phyloP scores from a whole-genome alignment of 768 basidiomycete species.

The Suillus subluteus region DNA sequence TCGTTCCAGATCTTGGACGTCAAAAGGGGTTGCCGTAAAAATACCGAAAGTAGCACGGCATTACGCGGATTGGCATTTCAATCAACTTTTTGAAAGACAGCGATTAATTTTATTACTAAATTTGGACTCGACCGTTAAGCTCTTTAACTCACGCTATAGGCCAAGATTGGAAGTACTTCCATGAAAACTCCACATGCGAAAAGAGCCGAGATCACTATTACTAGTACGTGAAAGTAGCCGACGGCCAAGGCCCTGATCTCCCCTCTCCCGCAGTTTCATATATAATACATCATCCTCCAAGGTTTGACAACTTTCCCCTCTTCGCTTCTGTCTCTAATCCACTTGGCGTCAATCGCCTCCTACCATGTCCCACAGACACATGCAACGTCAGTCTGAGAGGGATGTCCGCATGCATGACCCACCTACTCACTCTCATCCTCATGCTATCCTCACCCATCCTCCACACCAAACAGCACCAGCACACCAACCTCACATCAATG shows the following conservation, averaged over 20 bases:
- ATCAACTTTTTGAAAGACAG: conserved; percentile 26
- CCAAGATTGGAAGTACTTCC: conserved; percentile 41
- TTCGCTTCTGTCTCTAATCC: conserved; percentile 39
- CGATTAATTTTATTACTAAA: conserved; percentile 9
- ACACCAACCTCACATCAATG: conserved; percentile 57
- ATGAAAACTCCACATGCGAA: conserved; percentile 34
- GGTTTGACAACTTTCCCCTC: conserved; percentile 50
- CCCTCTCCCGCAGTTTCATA: conserved; percentile 48
- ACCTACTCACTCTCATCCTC: conserved; percentile 45
- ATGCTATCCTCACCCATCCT: conserved; percentile 46
- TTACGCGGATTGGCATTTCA: conserved; percentile 26
- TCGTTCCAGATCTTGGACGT: conserved; percentile 22
- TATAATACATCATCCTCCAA: conserved; percentile 58
- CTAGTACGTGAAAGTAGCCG: conserved; percentile 38
- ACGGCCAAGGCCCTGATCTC: conserved; percentile 47
- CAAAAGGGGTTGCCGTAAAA: conserved; percentile 31
- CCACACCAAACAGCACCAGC: conserved; percentile 29
- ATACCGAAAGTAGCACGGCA: conserved; percentile 33
- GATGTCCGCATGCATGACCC: conserved; percentile 69
- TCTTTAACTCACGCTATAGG: conserved; percentile 42
- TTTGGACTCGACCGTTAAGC: conserved; percentile 41
- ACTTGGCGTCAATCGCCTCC: conserved; percentile 26
- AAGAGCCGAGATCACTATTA: conserved; percentile 9
- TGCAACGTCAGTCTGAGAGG: conserved; percentile 60
- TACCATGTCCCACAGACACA: conserved; percentile 63